Evolutionary conservation across 2,329 filamentous ascomycete genomes (phyloP), one percentile per base, ranked within the genome.

Genomic region (Thelonectria olida): DNA sequence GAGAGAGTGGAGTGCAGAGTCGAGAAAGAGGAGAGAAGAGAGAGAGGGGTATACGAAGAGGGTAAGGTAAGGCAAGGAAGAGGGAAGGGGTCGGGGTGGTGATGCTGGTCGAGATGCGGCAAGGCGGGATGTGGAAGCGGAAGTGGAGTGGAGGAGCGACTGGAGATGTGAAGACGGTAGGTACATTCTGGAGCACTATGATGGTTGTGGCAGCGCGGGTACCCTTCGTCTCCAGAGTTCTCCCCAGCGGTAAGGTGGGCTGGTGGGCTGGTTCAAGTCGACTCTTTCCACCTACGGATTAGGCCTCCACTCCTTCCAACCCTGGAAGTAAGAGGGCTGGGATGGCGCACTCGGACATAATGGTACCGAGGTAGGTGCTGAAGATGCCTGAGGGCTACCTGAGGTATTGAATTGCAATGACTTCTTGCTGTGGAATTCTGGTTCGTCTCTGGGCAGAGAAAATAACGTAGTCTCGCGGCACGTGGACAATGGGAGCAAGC

Each of bases 51-150:
- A 23, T 34, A 25, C 7, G 9, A 34, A 25, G 25, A 60, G 44
- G 50, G 27, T 17, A 36, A 60, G 51, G 45, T n/a, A 20, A 34
- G 51, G 45, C 13, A 20, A 34, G 45, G 34, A 25, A 38, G 27
- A 41, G 38, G 17, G 45, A 45, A 45, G 38, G 57, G 28, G 57
- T 60, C 54, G 57, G 13, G 10, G 28, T 49, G 57, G 50, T 60
- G 52, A 61, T 61, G 58, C 58, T 31, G 51, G 58, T 39, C 51
- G 58, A 48, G 41, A 49, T 55, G 57, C 57, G 57, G 44, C 41
- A 59, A 54, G 52, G 57, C 57, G 57, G 58, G 58, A 61, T 51
- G 52, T 61, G 58, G 58, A 61, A 61, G 58, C 58, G 58, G 45
- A 55, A 61, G 58, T 55, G 58, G 58, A 55, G 58, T 49, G 47